Conservation (phyloP, 176 grass and related monocot genomes). For the Melocanna baccifera region DNA sequence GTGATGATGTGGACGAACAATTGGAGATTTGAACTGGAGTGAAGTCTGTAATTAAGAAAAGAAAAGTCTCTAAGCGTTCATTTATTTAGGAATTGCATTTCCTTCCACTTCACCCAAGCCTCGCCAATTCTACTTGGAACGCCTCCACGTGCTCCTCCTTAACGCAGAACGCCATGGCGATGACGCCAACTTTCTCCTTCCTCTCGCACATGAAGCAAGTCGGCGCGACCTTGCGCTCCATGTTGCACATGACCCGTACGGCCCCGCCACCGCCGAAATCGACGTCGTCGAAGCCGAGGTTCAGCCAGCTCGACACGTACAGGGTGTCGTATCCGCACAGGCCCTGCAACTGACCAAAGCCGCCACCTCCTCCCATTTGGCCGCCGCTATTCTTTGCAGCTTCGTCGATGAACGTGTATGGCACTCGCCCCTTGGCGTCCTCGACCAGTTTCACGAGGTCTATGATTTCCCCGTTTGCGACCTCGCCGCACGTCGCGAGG, state of each 20-base stretch:
- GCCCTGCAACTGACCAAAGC: neutral
- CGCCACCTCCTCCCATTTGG: too few species aligned
- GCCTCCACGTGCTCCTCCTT: neutral
- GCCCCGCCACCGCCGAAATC: constrained; percentile 14
- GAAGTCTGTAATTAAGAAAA: too few species aligned
- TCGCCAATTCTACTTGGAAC: neutral
- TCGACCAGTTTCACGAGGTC: constrained; percentile 26
- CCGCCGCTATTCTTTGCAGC: neutral
- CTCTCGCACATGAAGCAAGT: neutral
- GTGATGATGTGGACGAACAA: too few species aligned
- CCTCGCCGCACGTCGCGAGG: neutral
- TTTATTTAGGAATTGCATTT: too few species aligned
- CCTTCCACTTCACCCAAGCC: neutral
- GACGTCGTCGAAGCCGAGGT: neutral
- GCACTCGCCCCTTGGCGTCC: constrained; percentile 14
- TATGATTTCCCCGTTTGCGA: neutral
- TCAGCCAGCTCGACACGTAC: neutral
- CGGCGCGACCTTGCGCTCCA: neutral
- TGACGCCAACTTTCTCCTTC: neutral
- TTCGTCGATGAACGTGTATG: neutral
- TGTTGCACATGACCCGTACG: neutral
- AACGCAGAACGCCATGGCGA: neutral
- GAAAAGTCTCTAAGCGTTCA: too few species aligned
- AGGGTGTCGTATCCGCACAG: neutral
- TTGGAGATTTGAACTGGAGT: too few species aligned